A percentile compares a stretch with the other conserved stretches of the same genome.
Conservation (phyloP, 2,329 filamentous ascomycete genomes). For the Chrysoporthe deuterocubensis region DNA sequence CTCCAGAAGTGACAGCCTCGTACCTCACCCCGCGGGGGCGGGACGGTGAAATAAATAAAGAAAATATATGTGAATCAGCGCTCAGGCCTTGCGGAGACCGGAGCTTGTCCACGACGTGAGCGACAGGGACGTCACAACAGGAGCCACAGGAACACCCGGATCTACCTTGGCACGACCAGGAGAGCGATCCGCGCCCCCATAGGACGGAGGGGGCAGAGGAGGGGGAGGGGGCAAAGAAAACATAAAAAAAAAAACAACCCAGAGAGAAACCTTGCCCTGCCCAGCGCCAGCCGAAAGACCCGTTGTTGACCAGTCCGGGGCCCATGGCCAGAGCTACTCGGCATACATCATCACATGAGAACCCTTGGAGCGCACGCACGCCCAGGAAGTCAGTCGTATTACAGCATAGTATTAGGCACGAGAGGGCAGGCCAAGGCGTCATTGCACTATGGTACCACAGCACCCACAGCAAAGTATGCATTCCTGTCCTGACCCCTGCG, state of each 20-base stretch:
- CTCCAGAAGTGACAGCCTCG: background rate
- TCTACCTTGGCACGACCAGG: background rate
- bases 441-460: background rate
- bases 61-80: constrained; percentile 1
- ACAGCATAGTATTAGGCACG: no score
- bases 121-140: background rate
- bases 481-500: background rate
- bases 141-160: background rate
- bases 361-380: no score
- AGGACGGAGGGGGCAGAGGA: background rate
- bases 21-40: background rate
- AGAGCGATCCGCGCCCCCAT: background rate
- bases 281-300: background rate
- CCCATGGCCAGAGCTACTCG: background rate
- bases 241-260: background rate
- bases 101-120: background rate
- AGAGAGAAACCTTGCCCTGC: background rate
- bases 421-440: background rate
- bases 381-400: no score
- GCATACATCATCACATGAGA: background rate
- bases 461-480: no score
- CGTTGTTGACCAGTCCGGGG: no score
- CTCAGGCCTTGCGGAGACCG: background rate
- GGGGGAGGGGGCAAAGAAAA: background rate
- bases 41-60: background rate